Evolutionary conservation across 257 asterid species (phyloP), one percentile per base, ranked within the genome.

Genomic region (Rauvolfia tetraphylla): DNA sequence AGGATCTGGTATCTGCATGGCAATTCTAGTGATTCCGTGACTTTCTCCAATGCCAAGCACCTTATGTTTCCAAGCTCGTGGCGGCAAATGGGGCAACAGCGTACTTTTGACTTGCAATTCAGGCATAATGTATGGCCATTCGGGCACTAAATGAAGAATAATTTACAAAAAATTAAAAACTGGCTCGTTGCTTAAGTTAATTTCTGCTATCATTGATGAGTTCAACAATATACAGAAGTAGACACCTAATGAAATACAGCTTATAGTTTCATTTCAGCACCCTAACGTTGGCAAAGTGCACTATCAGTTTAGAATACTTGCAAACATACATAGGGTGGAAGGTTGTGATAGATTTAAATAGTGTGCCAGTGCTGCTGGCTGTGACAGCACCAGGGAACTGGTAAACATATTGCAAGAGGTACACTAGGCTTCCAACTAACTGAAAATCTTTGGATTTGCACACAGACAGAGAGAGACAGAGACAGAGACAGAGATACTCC

Each of bases 11-110:
- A 80, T 78, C 53, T 78, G 78, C 88, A 85, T 12, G 88, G 88
- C 65, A 85, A 49, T 63, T 82, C 86, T 49, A 85, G 78, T 46
- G 88, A 82, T 72, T 82, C 88, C 14, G 88, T 84, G 17, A 82
- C 79, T 82, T 78, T 85, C 81, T 85, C 86, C 81, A 85, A 77
- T n/a, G 86, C 88, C 75, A 85, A 61, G 74, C 88, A 82, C 73
- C 88, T 80, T 67, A 85, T 85, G 84, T 85, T 82, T 73, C 88
- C 88, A 75, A 85, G 88, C 59, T 85, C 88, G 39, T 80, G 85
- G 67, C 84, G 84, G 66, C 88, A 85, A 48, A 82, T 81, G 61
- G 88, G 88, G 73, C 88, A 85, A 23, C 72, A 36, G 51, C 51
- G 72, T 38, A 67, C 72, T 38, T 67, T 67, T 3, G 72, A 67